phyloP scores from a whole-genome alignment of 2,329 filamentous ascomycete genomes.

The Epichloe baconii region DNA sequence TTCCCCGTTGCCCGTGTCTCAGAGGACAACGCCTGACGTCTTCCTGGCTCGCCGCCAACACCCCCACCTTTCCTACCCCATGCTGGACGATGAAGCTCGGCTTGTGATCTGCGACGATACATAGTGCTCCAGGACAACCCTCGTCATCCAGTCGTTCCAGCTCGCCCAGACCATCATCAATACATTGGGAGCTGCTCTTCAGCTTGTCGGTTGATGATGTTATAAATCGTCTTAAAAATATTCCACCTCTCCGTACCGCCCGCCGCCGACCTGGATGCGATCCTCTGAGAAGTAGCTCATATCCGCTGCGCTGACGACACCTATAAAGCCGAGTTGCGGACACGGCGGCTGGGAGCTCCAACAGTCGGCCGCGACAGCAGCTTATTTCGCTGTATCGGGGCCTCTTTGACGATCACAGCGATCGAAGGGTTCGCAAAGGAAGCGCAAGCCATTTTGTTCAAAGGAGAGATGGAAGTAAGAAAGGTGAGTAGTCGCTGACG shows the following conservation, averaged over 20 bases:
- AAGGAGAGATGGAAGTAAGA: conserved; percentile 25
- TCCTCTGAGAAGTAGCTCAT: not conserved
- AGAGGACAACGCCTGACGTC: conserved; percentile 6
- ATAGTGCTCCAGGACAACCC: not conserved
- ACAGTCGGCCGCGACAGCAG: not conserved
- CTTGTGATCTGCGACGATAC: not conserved
- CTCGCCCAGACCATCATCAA: not conserved
- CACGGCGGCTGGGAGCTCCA: not conserved
- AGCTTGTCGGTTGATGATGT: not conserved
- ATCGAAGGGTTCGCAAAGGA: not conserved
- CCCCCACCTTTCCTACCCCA: not conserved
- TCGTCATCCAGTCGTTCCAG: not conserved
- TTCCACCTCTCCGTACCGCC: not conserved
- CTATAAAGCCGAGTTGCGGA: not conserved
- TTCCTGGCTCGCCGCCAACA: not conserved
- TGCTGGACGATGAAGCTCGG: not conserved
- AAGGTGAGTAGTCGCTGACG: conserved; percentile 20
- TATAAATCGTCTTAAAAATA: not conserved
- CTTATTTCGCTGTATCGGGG: not conserved
- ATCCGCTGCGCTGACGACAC: conserved; percentile 1
- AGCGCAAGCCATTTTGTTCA: not conserved
- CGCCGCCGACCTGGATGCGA: not conserved
- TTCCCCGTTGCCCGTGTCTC: not conserved
- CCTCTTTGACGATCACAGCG: not conserved
- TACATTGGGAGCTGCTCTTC: not conserved